phyloP scores from a whole-genome alignment of 352 stramenopile genomes.

The Globisporangium nodosum region DNA sequence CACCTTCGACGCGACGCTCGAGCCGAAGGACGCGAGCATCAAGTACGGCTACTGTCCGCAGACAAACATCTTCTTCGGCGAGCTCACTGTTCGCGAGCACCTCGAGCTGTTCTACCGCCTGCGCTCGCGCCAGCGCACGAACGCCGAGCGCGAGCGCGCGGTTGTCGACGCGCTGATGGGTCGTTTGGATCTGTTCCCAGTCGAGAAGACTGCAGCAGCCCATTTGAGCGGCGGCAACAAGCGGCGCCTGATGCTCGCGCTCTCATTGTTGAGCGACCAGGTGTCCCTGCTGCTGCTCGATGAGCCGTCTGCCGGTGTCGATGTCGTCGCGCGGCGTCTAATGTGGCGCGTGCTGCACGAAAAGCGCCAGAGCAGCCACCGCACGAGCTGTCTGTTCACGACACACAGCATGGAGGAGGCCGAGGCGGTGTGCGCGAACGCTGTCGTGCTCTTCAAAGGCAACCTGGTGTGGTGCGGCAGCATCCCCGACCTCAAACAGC shows the following conservation, averaged over 20 bases:
- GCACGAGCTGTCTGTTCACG: conserved; percentile 73
- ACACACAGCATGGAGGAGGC: conserved; percentile 86
- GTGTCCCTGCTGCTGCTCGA: conserved; percentile 68
- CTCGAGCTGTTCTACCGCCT: conserved; percentile 66
- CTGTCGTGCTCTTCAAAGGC: conserved; percentile 70
- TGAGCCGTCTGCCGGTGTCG: conserved; percentile 74
- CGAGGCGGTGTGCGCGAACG: conserved; percentile 77
- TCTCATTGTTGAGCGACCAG: conserved; percentile 63
- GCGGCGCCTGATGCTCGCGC: conserved; percentile 68
- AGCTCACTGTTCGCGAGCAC: conserved; percentile 72
- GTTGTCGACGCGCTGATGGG: conserved; percentile 40
- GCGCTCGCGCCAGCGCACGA: conserved; percentile 24
- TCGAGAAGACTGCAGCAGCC: conserved; percentile 41
- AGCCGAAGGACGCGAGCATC: conserved; percentile 45
- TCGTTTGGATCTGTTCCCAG: conserved; percentile 55
- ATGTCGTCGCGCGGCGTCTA: conserved; percentile 69
- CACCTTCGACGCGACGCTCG: conserved; percentile 44
- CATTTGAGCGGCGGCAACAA: conserved; percentile 84
- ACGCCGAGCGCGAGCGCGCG: conserved; percentile 18
- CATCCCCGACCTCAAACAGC: conserved; percentile 78
- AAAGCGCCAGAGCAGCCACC: conserved; percentile 36
- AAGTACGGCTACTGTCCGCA: conserved; percentile 80
- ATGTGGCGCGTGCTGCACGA: conserved; percentile 78
- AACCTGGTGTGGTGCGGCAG: conserved; percentile 70
- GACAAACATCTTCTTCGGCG: conserved; percentile 65